A percentile compares a stretch with the other conserved stretches of the same genome.
These are phyloP conservation scores for Nakataea oryzae DNA, from an alignment of 2,329 filamentous ascomycete species.

Conservation along the genomic window DNA sequence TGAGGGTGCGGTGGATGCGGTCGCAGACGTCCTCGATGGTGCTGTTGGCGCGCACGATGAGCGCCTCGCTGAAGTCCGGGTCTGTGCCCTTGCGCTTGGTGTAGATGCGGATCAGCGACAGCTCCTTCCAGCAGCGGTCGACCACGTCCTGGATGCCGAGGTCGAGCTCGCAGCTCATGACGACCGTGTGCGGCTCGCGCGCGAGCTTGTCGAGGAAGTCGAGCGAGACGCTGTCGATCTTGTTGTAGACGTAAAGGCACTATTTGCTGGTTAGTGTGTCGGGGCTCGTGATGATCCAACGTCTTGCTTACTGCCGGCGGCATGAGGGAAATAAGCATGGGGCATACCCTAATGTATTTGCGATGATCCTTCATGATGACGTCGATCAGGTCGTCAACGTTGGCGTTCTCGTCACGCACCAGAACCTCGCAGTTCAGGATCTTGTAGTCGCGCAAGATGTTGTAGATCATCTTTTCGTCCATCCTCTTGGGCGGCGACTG, in stretches of 20 bases:
- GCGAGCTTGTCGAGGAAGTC: constrained; percentile 90
- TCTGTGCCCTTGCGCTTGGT: constrained; percentile 92
- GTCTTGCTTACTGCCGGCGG: too few species aligned
- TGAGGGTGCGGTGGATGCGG: constrained; percentile 82
- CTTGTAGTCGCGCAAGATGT: constrained; percentile 97
- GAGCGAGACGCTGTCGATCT: constrained; percentile 89
- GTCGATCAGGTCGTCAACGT: constrained; percentile 97
- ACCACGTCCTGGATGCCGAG: constrained; percentile 89
- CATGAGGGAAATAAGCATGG: too few species aligned
- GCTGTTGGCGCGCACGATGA: constrained; percentile 83
- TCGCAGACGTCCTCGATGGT: constrained; percentile 97
- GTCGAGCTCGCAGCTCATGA: constrained; percentile 96
- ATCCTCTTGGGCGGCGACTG: constrained; percentile 77
- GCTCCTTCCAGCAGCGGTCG: constrained; percentile 88
- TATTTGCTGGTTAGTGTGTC: not conserved
- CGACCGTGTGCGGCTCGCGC: constrained; percentile 83
- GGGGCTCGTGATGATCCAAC: too few species aligned
- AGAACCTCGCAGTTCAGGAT: constrained; percentile 96
- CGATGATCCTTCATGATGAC: constrained; percentile 99
- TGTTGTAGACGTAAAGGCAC: constrained; percentile 98
- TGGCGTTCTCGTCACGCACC: constrained; percentile 87
- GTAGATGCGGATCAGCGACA: constrained; percentile 84
- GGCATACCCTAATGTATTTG: constrained; percentile 73
- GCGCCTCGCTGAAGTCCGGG: constrained; percentile 78
- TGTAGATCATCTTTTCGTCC: constrained; percentile 97